phyloP scores from a whole-genome alignment of 306 rosid species.

The Sechiopsis laciniata region DNA sequence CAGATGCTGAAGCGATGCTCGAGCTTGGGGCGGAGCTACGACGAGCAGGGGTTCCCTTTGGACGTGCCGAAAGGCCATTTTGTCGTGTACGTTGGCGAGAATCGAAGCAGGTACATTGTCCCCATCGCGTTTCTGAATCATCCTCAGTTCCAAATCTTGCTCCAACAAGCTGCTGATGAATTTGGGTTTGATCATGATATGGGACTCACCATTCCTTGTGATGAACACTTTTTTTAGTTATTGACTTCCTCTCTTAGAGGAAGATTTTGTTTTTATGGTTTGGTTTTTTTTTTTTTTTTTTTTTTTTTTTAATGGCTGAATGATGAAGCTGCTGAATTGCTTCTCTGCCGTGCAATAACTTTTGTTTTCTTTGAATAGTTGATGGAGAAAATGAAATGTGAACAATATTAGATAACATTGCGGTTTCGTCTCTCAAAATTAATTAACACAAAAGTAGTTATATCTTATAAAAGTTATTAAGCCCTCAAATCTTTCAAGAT shows the following conservation, averaged over 20 bases:
- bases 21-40: constrained; percentile 48
- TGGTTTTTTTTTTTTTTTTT: background rate
- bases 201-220: constrained; percentile 93
- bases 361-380: too few species aligned
- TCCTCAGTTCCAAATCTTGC: constrained; percentile 70
- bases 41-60: constrained; percentile 50
- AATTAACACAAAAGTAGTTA: too few species aligned
- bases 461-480: too few species aligned
- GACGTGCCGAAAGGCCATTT: constrained; percentile 95
- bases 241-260: constrained; percentile 54
- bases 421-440: too few species aligned
- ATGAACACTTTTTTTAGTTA: constrained; percentile 60
- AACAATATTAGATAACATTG: too few species aligned
- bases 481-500: too few species aligned
- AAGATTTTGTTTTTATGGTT: too few species aligned
- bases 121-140: constrained; percentile 61
- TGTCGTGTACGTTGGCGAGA: constrained; percentile 82
- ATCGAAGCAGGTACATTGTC: constrained; percentile 75
- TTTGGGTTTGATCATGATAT: constrained; percentile 79
- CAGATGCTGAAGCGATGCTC: constrained; percentile 87
- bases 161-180: constrained; percentile 83
- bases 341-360: constrained; percentile 36
- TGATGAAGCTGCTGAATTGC: constrained; percentile 77
- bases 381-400: too few species aligned
- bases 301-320: background rate